Conservation (phyloP, 2,329 filamentous ascomycete species). For the Albifimbria verrucaria region DNA sequence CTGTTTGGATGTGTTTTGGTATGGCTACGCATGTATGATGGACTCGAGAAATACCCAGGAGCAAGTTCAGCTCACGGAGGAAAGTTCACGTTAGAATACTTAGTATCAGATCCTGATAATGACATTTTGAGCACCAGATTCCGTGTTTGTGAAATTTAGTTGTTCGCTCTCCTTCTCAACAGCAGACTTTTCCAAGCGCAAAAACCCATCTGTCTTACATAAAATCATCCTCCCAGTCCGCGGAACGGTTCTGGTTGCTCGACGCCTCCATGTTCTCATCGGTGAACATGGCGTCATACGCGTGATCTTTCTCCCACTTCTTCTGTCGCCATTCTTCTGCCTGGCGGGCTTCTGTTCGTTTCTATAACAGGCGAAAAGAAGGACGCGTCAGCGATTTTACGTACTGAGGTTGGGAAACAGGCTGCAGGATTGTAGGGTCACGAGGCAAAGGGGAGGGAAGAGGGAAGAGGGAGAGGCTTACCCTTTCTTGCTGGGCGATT, state of each 20-base stretch:
- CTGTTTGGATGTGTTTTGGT: too few species aligned
- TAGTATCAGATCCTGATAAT: too few species aligned
- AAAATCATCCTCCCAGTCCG: constrained; percentile 86
- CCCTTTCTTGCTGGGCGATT: constrained; percentile 57
- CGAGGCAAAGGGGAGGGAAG: not conserved
- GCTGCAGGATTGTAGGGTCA: too few species aligned
- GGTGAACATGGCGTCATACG: constrained; percentile 87
- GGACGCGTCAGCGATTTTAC: not conserved
- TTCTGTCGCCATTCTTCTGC: constrained; percentile 81
- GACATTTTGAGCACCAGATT: too few species aligned
- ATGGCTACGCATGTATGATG: too few species aligned
- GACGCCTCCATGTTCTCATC: constrained; percentile 74
- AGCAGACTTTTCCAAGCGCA: not conserved
- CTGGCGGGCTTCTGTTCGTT: constrained; percentile 70
- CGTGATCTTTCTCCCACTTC: constrained; percentile 96
- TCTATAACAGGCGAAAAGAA: constrained; percentile 41
- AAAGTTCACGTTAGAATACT: too few species aligned
- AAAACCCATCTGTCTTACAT: constrained; percentile 54
- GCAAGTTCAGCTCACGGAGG: too few species aligned
- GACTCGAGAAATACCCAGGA: too few species aligned
- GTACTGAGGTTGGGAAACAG: too few species aligned
- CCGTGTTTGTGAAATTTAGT: too few species aligned
- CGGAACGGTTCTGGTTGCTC: constrained; percentile 81
- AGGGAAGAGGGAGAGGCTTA: constrained; percentile 33
- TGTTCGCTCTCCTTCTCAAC: too few species aligned